Percentiles rank a stretch among this genome's conserved stretches.
phyloP scores from a whole-genome alignment of 108 stramenopile genomes.

The Licmophora abbreviata region DNA sequence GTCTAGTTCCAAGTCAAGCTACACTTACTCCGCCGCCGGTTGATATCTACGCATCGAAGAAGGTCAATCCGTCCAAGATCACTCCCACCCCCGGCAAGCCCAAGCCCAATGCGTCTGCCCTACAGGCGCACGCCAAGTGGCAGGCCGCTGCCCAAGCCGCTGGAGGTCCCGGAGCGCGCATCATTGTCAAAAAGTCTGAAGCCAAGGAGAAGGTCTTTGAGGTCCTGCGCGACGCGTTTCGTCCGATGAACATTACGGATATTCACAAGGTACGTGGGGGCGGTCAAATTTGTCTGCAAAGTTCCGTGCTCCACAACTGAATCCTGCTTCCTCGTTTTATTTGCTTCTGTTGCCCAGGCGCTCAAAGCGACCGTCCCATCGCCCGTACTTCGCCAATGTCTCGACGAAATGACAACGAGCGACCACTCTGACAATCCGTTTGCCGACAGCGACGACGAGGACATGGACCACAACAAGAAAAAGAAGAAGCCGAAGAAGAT shows the following conservation, averaged over 20 bases:
- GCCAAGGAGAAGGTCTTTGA: conserved; percentile 74
- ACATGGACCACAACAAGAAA: conserved; percentile 27
- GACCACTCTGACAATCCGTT: conserved; percentile 29
- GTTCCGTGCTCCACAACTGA: background rate
- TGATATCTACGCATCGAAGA: background rate
- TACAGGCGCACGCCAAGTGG: conserved; percentile 37
- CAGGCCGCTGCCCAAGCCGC: conserved; percentile 50
- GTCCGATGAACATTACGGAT: conserved; percentile 74
- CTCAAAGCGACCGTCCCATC: conserved; percentile 58
- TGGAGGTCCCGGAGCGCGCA: conserved; percentile 53
- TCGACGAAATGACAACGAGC: conserved; percentile 63
- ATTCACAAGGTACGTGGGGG: conserved; percentile 38
- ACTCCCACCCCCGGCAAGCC: background rate
- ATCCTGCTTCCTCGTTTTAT: background rate
- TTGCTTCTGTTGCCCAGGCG: conserved; percentile 13
- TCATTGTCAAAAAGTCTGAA: conserved; percentile 52
- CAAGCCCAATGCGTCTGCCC: conserved; percentile 2
- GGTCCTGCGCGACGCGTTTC: conserved; percentile 49
- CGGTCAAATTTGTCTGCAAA: background rate
- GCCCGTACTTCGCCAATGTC: conserved; percentile 45
- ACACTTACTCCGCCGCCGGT: background rate
- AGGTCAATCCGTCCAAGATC: background rate
- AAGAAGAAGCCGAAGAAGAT: conserved; percentile 19
- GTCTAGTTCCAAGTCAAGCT: conserved; percentile 1
- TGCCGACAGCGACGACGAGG: conserved; percentile 48